Base-by-base conservation (phyloP, 306 rosid species). In the Nissolia schottii region DNA sequence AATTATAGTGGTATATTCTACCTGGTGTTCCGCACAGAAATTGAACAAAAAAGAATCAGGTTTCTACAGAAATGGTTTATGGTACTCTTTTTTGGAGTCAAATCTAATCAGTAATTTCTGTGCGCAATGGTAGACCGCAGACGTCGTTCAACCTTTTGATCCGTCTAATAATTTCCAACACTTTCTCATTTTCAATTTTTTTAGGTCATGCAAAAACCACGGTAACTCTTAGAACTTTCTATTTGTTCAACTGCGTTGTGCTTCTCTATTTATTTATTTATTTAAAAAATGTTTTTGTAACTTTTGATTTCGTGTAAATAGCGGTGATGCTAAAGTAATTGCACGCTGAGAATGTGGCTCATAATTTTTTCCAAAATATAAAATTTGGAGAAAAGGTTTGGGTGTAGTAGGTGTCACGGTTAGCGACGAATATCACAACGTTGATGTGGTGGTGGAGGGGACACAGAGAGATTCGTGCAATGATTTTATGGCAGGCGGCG, bases 401-500 rank as follows among this genome's bases (percentile, higher is more conserved):
- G 71, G 43, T 79, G 81, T 45, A 19, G 57, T 48, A 53, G 67
- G 80, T 80, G 38, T 54, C 6, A 41, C 53, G 70, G 70, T 76
- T 82, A 37, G 53, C 74, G 64, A 81, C 79, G 60, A 73, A 75
- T 69, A 22, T 6, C 56, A 57, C 81, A 70, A 60, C 18, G 56
- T 73, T 66, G 78, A 62, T 41, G n/a, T n/a, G n/a, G n/a, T n/a
- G n/a, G n/a, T n/a, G 80, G 22, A 24, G 28, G 64, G 49, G 14
- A 38, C 32, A 27, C 29, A 57, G 84, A 51, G 80, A 74, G 63
- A 53, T 19, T 78, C 18, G 86, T 80, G 84, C 80, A 40, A 38
- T 28, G 51, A n/a, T 50, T 53, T 65, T 49, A n/a, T 60, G 41
- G 23, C 61, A 55, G 87, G 78, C 85, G 84, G 87, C 86, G 69